Evolutionary conservation across 768 basidiomycete genomes (phyloP), one percentile per base, ranked within the genome.

Genomic region (Kwoniella dendrophila): DNA sequence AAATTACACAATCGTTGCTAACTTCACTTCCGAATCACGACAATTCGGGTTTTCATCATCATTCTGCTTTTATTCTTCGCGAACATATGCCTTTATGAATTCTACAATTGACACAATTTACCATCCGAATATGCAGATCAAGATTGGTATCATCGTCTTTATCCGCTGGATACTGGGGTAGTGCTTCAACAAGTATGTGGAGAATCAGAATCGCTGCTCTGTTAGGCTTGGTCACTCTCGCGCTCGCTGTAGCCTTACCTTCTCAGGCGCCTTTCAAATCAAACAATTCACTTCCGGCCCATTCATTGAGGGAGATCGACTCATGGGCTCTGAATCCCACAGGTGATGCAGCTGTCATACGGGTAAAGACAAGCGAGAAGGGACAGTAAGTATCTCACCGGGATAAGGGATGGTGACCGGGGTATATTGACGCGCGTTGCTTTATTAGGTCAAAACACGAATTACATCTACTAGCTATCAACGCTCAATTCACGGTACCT

Each of bases 291-390:
- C 1, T 24, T 16, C 2, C 34, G n/a, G 26, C 40, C 22, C 12
- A 24, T 4, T 20, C 16, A 3, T 22, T 10, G 24, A 51, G 2
- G 30, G 41, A 49, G 33, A 62, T 66, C 20, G 64, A 66, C 32
- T 30, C 59, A 4, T 66, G 64, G 64, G 59, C 64, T 18, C 24
- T 66, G 36, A 66, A 66, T 40, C 64, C 64, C 27, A 20, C 44
- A n/a, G 64, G 64, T 24, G 64, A 66, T 49, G 64, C 64, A 24
- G 64, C 64, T 5, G 57, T 66, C 18, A 61, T 62, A 8, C 8
- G 59, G 22, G 58, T 57, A 3, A 26, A 45, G 4, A 59, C 18
- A 32, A 7, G 26, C 12, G 33, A 36, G 18, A 33, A 1, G 8
- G 30, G 49, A 5, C 20, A 24, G 55, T 47, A 16, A 47, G 29